These are phyloP conservation scores for Carex pumila DNA, from an alignment of 176 grass and related monocot genomes.

Conservation along the genomic window DNA sequence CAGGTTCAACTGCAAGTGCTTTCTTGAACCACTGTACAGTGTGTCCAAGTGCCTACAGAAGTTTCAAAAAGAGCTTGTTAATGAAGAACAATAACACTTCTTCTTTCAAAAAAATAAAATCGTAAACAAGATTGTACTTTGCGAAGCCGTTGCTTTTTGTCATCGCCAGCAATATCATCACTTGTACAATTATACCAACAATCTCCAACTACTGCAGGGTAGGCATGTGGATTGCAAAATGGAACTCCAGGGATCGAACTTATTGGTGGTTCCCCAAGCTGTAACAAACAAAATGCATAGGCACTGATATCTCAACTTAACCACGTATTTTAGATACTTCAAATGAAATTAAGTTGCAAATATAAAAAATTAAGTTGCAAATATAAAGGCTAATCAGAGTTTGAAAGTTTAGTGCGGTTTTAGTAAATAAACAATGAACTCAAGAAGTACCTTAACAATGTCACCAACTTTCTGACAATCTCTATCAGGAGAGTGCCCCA, in stretches of 20 bases:
- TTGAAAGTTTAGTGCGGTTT: background rate
- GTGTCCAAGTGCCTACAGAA: conserved; percentile 68
- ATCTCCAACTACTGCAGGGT: conserved; percentile 77
- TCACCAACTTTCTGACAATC: conserved; percentile 82
- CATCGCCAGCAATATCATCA: conserved; percentile 82
- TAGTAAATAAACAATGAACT: conserved; percentile 14
- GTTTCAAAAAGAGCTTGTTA: background rate
- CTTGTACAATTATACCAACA: conserved; percentile 97
- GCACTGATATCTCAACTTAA: background rate
- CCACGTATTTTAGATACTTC: background rate
- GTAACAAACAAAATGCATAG: conserved; percentile 16
- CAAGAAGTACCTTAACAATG: conserved; percentile 43
- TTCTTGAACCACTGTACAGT: conserved; percentile 98
- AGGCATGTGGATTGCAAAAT: conserved; percentile 69
- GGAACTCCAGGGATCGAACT: conserved; percentile 44
- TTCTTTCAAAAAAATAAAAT: background rate
- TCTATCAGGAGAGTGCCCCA: conserved; percentile 81
- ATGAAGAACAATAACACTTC: background rate
- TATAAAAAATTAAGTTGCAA: background rate
- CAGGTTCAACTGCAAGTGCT: conserved; percentile 96
- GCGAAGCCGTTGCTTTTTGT: conserved; percentile 93
- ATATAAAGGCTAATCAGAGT: background rate
- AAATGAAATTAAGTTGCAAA: background rate
- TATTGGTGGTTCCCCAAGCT: conserved; percentile 83
- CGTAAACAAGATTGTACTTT: conserved; percentile 37